Percentiles rank a stretch among this genome's conserved stretches.
phyloP scores from a whole-genome alignment of 495 filamentous ascomycete genomes.

The Parathielavia hyrcaniae region DNA sequence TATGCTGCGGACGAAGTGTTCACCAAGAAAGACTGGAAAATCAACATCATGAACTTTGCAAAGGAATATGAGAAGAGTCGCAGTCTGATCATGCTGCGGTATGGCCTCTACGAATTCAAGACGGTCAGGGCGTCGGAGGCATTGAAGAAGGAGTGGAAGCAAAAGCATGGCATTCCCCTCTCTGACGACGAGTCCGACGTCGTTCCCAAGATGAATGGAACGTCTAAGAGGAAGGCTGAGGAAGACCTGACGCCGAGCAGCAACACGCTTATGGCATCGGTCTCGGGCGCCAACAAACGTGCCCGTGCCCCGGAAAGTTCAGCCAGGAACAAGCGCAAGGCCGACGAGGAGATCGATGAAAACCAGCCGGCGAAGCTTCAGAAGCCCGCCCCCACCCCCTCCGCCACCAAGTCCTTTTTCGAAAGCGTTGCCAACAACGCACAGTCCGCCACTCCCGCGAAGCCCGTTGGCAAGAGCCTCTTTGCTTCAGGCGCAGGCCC shows the following conservation, averaged over 20 bases:
- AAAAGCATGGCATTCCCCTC: conserved; percentile 40
- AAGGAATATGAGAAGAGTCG: conserved; percentile 52
- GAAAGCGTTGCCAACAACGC: conserved; percentile 41
- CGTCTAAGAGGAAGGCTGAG: conserved; percentile 43
- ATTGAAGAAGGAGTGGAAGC: conserved; percentile 45
- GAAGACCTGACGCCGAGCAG: conserved; percentile 37
- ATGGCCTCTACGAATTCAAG: conserved; percentile 50
- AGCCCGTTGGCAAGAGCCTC: conserved; percentile 26
- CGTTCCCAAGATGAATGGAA: conserved; percentile 19
- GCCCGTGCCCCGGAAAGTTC: conserved; percentile 30
- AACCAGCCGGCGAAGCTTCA: conserved; percentile 54
- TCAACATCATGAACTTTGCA: conserved; percentile 48
- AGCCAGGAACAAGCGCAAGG: conserved; percentile 42
- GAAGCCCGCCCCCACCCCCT: conserved; percentile 44
- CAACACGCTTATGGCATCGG: conserved; percentile 31
- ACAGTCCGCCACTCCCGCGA: conserved; percentile 20
- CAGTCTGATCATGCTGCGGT: conserved; percentile 47
- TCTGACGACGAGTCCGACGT: conserved; percentile 31
- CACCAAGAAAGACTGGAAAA: conserved; percentile 47
- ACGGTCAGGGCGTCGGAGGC: conserved; percentile 44
- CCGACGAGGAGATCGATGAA: conserved; percentile 41
- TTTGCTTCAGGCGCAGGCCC: conserved; percentile 19
- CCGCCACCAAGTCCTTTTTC: conserved; percentile 42
- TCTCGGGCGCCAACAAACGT: conserved; percentile 41
- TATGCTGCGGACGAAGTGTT: conserved; percentile 49